Percentiles rank a stretch among this genome's conserved stretches.
phyloP scores from a whole-genome alignment of 345 rosid genomes.

The Hibiscus mutabilis region DNA sequence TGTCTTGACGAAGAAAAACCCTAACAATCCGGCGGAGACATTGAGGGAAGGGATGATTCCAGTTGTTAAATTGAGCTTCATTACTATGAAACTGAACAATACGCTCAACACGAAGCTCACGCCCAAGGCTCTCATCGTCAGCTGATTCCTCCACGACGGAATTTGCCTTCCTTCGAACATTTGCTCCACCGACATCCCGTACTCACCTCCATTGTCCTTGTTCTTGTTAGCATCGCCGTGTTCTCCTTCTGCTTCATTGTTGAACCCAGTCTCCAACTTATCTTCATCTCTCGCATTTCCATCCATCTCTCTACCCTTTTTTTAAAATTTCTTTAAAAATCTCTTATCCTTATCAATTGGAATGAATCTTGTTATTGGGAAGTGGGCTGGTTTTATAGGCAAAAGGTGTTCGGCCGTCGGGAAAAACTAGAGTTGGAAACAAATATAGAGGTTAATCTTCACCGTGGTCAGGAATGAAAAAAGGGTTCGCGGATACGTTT shows the following conservation, averaged over 20 bases:
- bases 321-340: too few species aligned
- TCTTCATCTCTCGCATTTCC: not conserved
- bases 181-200: slow-evolving; percentile 34
- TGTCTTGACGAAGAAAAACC: slow-evolving; percentile 59
- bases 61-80: slow-evolving; percentile 64
- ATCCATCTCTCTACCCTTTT: not conserved
- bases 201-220: not conserved
- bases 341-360: not conserved
- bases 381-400: not conserved
- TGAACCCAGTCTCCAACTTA: not conserved
- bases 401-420: not conserved
- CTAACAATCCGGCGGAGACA: slow-evolving; percentile 67
- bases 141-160: slow-evolving; percentile 58
- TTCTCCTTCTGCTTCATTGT: not conserved
- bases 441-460: too few species aligned
- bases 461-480: too few species aligned
- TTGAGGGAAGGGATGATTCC: slow-evolving; percentile 82
- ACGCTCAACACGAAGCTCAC: slow-evolving; percentile 53
- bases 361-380: not conserved
- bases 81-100: slow-evolving; percentile 59
- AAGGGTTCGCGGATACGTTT: too few species aligned
- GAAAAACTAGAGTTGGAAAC: too few species aligned
- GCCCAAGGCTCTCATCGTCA: slow-evolving; percentile 51
- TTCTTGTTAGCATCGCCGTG: not conserved
- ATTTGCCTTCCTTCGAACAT: slow-evolving; percentile 36